Evolutionary conservation across 2,329 filamentous ascomycete species (phyloP), one percentile per base, ranked within the genome.

Genomic region (Daldinia eschscholtzii): DNA sequence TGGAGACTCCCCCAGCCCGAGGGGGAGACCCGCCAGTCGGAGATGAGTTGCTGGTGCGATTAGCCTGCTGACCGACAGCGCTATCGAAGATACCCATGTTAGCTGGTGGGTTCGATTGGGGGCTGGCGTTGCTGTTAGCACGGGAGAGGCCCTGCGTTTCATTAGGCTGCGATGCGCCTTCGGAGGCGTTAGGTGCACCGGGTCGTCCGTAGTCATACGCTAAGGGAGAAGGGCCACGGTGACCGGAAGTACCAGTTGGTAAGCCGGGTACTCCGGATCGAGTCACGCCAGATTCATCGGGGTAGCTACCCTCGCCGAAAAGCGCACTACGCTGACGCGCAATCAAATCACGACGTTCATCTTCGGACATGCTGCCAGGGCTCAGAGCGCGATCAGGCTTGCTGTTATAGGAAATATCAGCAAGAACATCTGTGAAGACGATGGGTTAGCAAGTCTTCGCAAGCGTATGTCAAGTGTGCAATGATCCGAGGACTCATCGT

Each of bases 341-440:
- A 81, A 98, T 97, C 80, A 98, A 87, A 76, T 98, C 95, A 76
- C 95, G 93, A 76, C 95, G 95, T 78, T 97, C 94, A 76, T 98
- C 94, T 84, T 98, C 96, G 79, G 92, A 97, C 92, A 97, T 92
- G 78, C 85, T 83, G 76, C 91, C 90, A 61, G 93, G 93, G 83
- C 93, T 96, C 83, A 94, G 88, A 76, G 93, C 91, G 80, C 93
- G 92, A 78, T 96, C 93, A 79, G 91, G 91, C 86, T 98, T 98
- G 85, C 85, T 87, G 76, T 75, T 79, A 73, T 79, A 79, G 60
- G 78, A 72, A 50, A 84, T 74, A 61, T 88, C 86, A 78, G 83
- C 74, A 74, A 87, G 79, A 72, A 83, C 83, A 79, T 86, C 86
- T 88, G 83, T 78, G 78, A 76, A 78, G 75, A 80, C 62, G 41